A percentile compares a stretch with the other conserved stretches of the same genome.
Evolutionary conservation across 352 stramenopile species (phyloP).

Genomic region (Phytopythium oedochilum): DNA sequence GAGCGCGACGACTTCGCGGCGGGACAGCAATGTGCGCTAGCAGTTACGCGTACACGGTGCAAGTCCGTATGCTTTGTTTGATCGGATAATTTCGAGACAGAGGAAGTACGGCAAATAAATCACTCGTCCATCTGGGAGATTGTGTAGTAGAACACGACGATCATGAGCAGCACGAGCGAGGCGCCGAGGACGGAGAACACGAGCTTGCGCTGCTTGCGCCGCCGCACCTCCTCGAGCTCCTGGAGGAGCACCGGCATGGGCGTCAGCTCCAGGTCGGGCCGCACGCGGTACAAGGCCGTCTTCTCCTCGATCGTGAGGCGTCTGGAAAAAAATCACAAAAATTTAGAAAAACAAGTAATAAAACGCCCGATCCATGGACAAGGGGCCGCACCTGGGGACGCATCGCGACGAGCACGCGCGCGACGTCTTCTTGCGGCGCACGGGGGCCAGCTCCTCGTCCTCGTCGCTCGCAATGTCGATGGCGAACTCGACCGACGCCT

Average conservation of each 20-base stretch:
- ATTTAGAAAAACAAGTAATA: not conserved
- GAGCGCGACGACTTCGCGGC: too few species aligned
- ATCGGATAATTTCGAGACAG: too few species aligned
- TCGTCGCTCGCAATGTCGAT: conserved; percentile 43
- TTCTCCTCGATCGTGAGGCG: conserved; percentile 78
- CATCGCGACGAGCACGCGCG: conserved; percentile 38
- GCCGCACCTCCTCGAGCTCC: conserved; percentile 57
- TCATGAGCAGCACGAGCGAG: conserved; percentile 62
- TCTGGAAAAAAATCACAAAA: conserved; percentile 6
- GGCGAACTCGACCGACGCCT: conserved; percentile 61
- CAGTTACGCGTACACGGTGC: too few species aligned
- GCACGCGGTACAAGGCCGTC: conserved; percentile 58
- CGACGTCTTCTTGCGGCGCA: conserved; percentile 9
- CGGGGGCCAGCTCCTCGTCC: conserved; percentile 30
- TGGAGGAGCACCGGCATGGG: conserved; percentile 50
- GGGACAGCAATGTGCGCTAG: too few species aligned
- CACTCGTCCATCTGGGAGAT: conserved; percentile 44
- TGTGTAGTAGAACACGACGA: conserved; percentile 81
- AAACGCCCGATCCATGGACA: not conserved
- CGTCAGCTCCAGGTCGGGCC: conserved; percentile 65
- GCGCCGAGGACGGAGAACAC: conserved; percentile 65
- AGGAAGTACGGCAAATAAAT: too few species aligned
- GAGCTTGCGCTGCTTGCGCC: conserved; percentile 56
- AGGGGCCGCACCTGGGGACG: conserved; percentile 37
- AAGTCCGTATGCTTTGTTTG: too few species aligned